These are phyloP conservation scores for Colletotrichum orbiculare DNA, from an alignment of 2,329 filamentous ascomycete species.

Conservation along the genomic window DNA sequence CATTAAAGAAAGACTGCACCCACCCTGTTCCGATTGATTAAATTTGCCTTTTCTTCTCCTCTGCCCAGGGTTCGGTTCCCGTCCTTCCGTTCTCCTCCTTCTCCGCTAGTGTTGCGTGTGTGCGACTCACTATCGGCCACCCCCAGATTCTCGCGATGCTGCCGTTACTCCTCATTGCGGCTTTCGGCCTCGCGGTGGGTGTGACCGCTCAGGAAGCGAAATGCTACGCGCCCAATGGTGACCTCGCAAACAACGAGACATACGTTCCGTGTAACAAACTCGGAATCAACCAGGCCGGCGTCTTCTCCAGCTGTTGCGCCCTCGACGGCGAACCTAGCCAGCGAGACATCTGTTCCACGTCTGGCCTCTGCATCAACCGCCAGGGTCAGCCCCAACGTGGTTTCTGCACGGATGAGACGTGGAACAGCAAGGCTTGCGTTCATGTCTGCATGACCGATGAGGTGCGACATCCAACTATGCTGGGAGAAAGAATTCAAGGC, in stretches of 20 bases:
- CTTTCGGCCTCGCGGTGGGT: not conserved
- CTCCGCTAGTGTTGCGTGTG: too few species aligned
- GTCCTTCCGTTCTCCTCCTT: too few species aligned
- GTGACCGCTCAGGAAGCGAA: constrained; percentile 16
- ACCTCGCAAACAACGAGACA: constrained; percentile 41
- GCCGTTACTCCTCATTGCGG: not conserved
- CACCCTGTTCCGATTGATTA: too few species aligned
- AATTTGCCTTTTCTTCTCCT: too few species aligned
- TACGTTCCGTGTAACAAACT: constrained; percentile 48
- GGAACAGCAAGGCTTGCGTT: constrained; percentile 45
- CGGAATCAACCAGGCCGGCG: constrained; percentile 43
- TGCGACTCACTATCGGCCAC: too few species aligned
- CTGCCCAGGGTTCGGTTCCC: too few species aligned
- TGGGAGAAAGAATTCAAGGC: too few species aligned
- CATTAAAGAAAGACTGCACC: too few species aligned
- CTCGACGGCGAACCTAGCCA: constrained; percentile 40
- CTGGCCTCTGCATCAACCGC: constrained; percentile 43
- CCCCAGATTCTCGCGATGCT: too few species aligned
- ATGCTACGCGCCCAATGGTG: constrained; percentile 46
- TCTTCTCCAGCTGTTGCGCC: constrained; percentile 46
- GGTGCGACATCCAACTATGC: constrained; percentile 13
- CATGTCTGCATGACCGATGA: constrained; percentile 42
- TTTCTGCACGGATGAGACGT: constrained; percentile 46
- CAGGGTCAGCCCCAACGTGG: constrained; percentile 41
- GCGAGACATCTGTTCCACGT: constrained; percentile 43